phyloP scores from a whole-genome alignment of 768 basidiomycete genomes.

The Podaxis rugospora region DNA sequence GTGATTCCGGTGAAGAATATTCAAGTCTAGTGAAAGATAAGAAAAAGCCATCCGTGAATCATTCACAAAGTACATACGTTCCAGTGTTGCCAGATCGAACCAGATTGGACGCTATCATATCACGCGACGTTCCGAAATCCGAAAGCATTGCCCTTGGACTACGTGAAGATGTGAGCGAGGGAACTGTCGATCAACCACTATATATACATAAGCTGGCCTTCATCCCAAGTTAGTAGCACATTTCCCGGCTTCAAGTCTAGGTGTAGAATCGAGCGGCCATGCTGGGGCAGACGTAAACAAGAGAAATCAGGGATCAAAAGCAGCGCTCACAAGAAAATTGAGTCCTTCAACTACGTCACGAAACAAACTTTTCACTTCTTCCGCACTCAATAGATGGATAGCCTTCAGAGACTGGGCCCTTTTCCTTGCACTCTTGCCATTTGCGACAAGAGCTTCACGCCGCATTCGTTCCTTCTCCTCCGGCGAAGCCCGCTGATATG shows the following conservation, averaged over 20 bases:
- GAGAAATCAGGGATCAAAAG: not conserved
- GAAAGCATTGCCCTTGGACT: slow-evolving; percentile 94
- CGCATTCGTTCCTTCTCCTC: slow-evolving; percentile 60
- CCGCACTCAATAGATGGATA: slow-evolving; percentile 79
- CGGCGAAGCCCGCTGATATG: slow-evolving; percentile 59
- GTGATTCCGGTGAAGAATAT: slow-evolving; percentile 85
- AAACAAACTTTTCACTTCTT: slow-evolving; percentile 80
- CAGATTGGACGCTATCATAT: slow-evolving; percentile 71
- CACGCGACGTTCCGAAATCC: slow-evolving; percentile 92
- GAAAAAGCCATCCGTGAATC: not conserved
- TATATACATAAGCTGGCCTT: slow-evolving; percentile 73
- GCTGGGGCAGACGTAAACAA: slow-evolving; percentile 38
- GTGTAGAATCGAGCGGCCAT: slow-evolving; percentile 82
- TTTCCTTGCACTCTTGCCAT: slow-evolving; percentile 12
- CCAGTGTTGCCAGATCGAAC: slow-evolving; percentile 90
- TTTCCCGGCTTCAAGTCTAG: slow-evolving; percentile 94
- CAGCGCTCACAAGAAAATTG: slow-evolving; percentile 66
- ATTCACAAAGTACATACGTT: slow-evolving; percentile 56
- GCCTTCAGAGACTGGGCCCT: slow-evolving; percentile 48
- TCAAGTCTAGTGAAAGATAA: slow-evolving; percentile 53
- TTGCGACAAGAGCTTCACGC: slow-evolving; percentile 39
- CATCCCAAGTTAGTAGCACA: slow-evolving; percentile 89
- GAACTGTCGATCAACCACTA: not conserved
- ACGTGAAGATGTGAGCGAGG: not conserved
- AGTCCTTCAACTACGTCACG: slow-evolving; percentile 84